Evolutionary conservation across 805 yeast genomes (phyloP).

Genomic region (Wickerhamomyces tratensis): DNA sequence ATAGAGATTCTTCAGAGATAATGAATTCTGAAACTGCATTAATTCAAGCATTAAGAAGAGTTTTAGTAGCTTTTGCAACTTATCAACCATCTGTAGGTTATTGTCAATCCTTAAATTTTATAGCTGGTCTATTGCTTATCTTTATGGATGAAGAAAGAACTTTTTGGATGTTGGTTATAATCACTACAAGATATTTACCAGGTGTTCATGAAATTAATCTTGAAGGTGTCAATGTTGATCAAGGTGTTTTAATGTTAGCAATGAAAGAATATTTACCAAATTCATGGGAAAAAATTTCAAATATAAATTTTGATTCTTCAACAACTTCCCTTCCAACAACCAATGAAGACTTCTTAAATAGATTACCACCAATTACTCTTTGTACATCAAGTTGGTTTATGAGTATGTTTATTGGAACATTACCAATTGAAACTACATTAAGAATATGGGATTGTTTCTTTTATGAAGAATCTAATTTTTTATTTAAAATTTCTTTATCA

Average conservation of each 20-base stretch:
- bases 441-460: constrained; percentile 94
- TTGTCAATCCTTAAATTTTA: constrained; percentile 89
- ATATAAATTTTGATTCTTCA: constrained; percentile 27
- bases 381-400: constrained; percentile 98
- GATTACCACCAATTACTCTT: constrained; percentile 82
- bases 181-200: constrained; percentile 78
- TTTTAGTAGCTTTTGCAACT: constrained; percentile 72
- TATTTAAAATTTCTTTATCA: constrained; percentile 76
- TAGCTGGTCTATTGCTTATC: constrained; percentile 77
- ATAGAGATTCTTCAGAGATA: constrained; percentile 2
- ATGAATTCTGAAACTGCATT: constrained; percentile 45
- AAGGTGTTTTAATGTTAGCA: constrained; percentile 86
- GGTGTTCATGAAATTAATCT: constrained; percentile 84
- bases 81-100: constrained; percentile 89
- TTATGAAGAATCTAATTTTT: constrained; percentile 81
- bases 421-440: constrained; percentile 82
- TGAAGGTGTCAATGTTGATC: constrained; percentile 93
- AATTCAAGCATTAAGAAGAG: constrained; percentile 68
- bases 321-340: constrained; percentile 10
- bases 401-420: constrained; percentile 87
- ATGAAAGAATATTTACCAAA: constrained; percentile 76
- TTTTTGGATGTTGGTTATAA: constrained; percentile 92
- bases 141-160: constrained; percentile 86
- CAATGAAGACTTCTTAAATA: constrained; percentile 45
- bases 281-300: constrained; percentile 52